phyloP scores from a whole-genome alignment of 1,139 yeast genomes.

The Pichia sp. region DNA sequence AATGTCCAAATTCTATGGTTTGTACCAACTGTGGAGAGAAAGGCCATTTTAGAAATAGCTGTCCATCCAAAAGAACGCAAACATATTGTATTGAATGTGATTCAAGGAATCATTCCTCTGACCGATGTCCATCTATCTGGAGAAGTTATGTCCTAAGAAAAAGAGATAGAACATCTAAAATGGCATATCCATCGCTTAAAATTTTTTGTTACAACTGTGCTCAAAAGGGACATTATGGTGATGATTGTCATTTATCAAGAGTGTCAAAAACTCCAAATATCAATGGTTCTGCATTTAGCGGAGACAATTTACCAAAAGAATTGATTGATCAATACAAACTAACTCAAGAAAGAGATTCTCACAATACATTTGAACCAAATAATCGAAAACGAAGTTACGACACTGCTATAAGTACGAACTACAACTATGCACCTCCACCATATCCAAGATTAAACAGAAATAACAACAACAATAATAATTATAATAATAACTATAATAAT shows the following conservation, averaged over 20 bases:
- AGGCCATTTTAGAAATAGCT: slow-evolving; percentile 69
- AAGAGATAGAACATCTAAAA: slow-evolving; percentile 19
- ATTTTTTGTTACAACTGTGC: slow-evolving; percentile 85
- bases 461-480: slow-evolving; percentile 4
- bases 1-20: slow-evolving; percentile 78
- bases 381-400: slow-evolving; percentile 18
- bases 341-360: slow-evolving; percentile 17
- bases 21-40: slow-evolving; percentile 82
- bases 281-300: slow-evolving; percentile 73
- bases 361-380: slow-evolving; percentile 10
- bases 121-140: slow-evolving; percentile 85
- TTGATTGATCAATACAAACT: slow-evolving; percentile 44
- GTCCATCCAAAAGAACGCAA: slow-evolving; percentile 57
- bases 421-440: slow-evolving; percentile 22
- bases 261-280: slow-evolving; percentile 63
- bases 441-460: slow-evolving; percentile 14
- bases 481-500: slow-evolving; percentile 2
- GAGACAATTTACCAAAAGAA: slow-evolving; percentile 57
- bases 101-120: slow-evolving; percentile 64
- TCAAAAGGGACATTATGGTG: slow-evolving; percentile 72
- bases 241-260: slow-evolving; percentile 61
- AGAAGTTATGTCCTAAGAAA: slow-evolving; percentile 54
- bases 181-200: slow-evolving; percentile 34
- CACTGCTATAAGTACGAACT: slow-evolving; percentile 16
- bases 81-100: slow-evolving; percentile 72